Evolutionary conservation across 352 stramenopile genomes (phyloP), one percentile per base, ranked within the genome.

Genomic region (Phytophthora megakarya): DNA sequence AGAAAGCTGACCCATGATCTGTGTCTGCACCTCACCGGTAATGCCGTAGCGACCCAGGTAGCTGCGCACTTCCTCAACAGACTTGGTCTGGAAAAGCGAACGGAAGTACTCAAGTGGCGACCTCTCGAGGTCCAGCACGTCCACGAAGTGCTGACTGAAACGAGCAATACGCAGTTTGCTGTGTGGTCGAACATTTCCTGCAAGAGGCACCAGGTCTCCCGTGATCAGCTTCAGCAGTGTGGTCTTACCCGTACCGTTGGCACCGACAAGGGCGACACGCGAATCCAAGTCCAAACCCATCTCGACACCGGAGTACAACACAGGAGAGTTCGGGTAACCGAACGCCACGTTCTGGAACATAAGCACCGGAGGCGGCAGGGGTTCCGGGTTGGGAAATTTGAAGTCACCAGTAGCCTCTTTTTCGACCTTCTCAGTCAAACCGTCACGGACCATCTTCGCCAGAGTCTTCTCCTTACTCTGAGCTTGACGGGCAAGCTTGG

Each of bases 401-500:
- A 99, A 99, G 70, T 97, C 90, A 21, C 84, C 85, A 2, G 72
- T 73, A 8, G 75, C 32, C 55, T 99, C 96, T 28, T 87, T 77
- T 52, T 92, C 76, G 8, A 98, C 95, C 72, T 98, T 98, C 49
- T 98, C 90, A 8, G 95, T 99, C 5, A 99, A 74, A 18, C 97
- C 97, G 21, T 91, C 91, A 33, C 96, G 86, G 48, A 99, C 86
- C 97, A 99, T 99, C 79, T 99, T 99, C 56, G 93, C 89, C 33
- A 99, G 83, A n/a, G 98, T 98, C 81, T 99, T 99, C 78, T 99
- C 95, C 73, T 99, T 99, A 73, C 82, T 97, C 75, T 99, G 96
- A 6, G 96, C 96, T 73, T 99, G 97, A 65, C 97, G 97, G 13
- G 97, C 97, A 68, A 99, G 92, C 81, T 99, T 99, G 45, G 93